These are phyloP conservation scores for Phyllosticta citriasiana DNA, from an alignment of 2,329 filamentous ascomycete species.

Conservation along the genomic window DNA sequence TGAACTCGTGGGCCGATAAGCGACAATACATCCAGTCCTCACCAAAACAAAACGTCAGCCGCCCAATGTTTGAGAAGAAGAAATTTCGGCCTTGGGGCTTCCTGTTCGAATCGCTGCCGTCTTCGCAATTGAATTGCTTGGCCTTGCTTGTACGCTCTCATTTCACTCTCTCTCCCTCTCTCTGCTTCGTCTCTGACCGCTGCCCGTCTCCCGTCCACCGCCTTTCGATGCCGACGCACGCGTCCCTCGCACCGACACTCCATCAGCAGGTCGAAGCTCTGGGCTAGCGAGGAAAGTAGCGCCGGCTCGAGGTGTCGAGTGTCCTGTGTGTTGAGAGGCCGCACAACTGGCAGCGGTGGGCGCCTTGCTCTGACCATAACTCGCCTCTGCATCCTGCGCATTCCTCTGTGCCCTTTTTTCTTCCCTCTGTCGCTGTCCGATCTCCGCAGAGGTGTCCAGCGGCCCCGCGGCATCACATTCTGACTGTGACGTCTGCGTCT, in stretches of 20 bases:
- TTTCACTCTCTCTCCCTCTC: too few species aligned
- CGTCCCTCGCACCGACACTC: background rate
- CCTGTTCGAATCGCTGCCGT: too few species aligned
- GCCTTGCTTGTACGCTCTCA: too few species aligned
- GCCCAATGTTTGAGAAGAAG: too few species aligned
- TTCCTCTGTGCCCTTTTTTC: background rate
- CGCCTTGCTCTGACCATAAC: background rate
- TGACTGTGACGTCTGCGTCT: background rate
- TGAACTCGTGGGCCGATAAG: background rate
- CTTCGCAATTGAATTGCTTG: too few species aligned
- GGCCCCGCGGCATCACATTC: conserved; percentile 1
- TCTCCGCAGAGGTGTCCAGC: conserved; percentile 1
- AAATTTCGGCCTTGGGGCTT: too few species aligned
- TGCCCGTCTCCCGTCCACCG: background rate
- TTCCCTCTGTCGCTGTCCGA: conserved; percentile 2
- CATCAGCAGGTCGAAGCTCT: background rate
- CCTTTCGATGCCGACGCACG: background rate
- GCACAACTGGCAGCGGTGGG: background rate
- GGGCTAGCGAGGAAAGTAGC: background rate
- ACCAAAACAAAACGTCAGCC: too few species aligned
- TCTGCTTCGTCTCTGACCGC: background rate
- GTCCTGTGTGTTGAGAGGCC: background rate
- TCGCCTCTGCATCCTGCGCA: background rate
- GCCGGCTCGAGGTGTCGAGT: background rate
- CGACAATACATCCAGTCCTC: too few species aligned